Base-by-base conservation (phyloP, 805 yeast species). In the Saccharomycopsis synnaedendra region DNA sequence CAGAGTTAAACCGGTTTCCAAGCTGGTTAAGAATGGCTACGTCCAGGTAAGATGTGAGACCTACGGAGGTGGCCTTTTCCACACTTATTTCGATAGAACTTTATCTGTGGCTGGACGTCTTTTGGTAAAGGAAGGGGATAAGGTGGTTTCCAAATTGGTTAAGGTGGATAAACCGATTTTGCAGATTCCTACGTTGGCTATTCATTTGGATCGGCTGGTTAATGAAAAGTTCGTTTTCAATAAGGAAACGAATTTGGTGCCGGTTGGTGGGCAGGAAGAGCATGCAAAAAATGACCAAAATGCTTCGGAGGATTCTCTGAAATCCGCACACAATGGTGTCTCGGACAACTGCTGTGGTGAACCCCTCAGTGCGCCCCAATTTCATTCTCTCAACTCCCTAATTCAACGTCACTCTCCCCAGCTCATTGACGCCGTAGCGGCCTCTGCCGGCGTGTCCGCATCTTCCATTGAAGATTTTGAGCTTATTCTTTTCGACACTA, bases 1-100 rank as follows among this genome's bases (percentile, higher is more conserved):
- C 55, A 75, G 95, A 60, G 76, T 90, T 55, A 93, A 90, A 66
- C 98, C 98, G 8, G 70, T 83, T 32, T 84, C 95, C 29, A 78
- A 80, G 59, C 76, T 75, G 55, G 63, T 67, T 7, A 67, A 71
- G 11, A 89, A 85, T 57, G 95, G 95, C 1, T 90, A 79, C 58
- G 72, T 78, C 47, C 96, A 89, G 62, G 78, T 93, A 19, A 97
- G 96, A 37, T 95, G 93, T 6, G 97, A 93, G 64, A 76, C 82
- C 44, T 90, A 90, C 59, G 97, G 98, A 48, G 97, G 97, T 35
- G 93, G 96, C 44, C 80, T 89, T 47, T 93, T 97, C 79, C 96
- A 86, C 61, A 78, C 96, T 4, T 90, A 97, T 97, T 90, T 93
- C 60, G 98, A 90, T 63, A 78, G 97, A 51, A 97, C 90, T 62